A percentile compares a stretch with the other conserved stretches of the same genome.
These are phyloP conservation scores for Fusarium penzigii DNA, from an alignment of 2,329 filamentous ascomycete genomes.

Conservation along the genomic window DNA sequence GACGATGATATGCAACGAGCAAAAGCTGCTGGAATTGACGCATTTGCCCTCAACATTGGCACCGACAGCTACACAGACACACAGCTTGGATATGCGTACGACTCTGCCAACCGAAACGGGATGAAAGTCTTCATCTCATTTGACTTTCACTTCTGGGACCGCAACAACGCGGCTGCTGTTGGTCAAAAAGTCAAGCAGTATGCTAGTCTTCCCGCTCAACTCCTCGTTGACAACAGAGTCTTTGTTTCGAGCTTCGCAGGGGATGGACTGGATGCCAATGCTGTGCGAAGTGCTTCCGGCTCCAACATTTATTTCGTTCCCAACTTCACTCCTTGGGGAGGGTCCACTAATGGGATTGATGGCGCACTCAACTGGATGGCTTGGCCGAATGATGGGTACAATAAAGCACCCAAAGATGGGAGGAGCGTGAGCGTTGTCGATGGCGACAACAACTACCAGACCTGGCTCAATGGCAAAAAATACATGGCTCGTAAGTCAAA, in stretches of 20 bases:
- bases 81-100: constrained; percentile 51
- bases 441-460: constrained; percentile 37
- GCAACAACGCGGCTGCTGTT: constrained; percentile 38
- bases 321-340: constrained; percentile 47
- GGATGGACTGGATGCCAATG: constrained; percentile 45
- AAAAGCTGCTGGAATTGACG: constrained; percentile 46
- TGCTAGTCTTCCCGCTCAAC: constrained; percentile 44
- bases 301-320: constrained; percentile 49
- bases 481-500: constrained; percentile 45
- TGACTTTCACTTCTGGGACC: constrained; percentile 53
- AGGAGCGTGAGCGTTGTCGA: constrained; percentile 42
- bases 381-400: constrained; percentile 47
- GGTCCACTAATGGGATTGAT: constrained; percentile 42
- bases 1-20: constrained; percentile 49
- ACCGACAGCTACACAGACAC: constrained; percentile 44
- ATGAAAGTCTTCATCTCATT: constrained; percentile 60
- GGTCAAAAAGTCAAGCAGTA: constrained; percentile 50
- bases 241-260: constrained; percentile 57
- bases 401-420: constrained; percentile 48
- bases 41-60: constrained; percentile 53
- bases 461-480: constrained; percentile 40
- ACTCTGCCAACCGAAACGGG: constrained; percentile 46
- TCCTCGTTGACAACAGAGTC: constrained; percentile 48
- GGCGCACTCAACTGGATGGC: constrained; percentile 49
- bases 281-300: constrained; percentile 44